phyloP scores from a whole-genome alignment of 352 stramenopile genomes.

The Globisporangium viniferum region DNA sequence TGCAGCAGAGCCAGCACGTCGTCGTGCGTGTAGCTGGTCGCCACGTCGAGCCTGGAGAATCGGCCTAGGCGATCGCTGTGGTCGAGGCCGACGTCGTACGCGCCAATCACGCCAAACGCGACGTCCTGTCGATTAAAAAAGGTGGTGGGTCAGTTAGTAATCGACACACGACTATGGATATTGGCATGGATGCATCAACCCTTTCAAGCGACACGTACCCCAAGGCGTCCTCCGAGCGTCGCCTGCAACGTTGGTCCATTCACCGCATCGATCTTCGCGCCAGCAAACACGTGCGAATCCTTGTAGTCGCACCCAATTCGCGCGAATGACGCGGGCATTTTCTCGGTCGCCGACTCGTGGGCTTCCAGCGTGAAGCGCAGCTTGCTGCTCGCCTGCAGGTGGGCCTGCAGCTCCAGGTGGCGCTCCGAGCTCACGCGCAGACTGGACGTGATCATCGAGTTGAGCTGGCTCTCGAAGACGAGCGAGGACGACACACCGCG shows the following conservation, averaged over 20 bases:
- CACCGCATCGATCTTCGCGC: constrained; percentile 72
- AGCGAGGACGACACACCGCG: constrained; percentile 60
- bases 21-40: constrained; percentile 57
- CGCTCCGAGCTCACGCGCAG: constrained; percentile 68
- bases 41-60: constrained; percentile 61
- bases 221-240: constrained; percentile 44
- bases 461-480: constrained; percentile 62
- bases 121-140: constrained; percentile 21
- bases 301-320: constrained; percentile 71
- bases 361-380: constrained; percentile 74
- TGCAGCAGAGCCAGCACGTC: constrained; percentile 64
- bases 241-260: constrained; percentile 74
- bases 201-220: constrained; percentile 21
- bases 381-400: constrained; percentile 48
- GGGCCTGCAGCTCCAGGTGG: constrained; percentile 60
- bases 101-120: constrained; percentile 46
- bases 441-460: constrained; percentile 61
- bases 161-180: background rate
- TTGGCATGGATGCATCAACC: background rate
- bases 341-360: constrained; percentile 68
- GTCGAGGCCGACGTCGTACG: constrained; percentile 78
- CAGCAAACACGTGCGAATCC: constrained; percentile 39
- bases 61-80: constrained; percentile 67
- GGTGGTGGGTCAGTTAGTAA: background rate
- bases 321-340: constrained; percentile 61